These are phyloP conservation scores for Anaeromyces robustus DNA, from an alignment of 192 early-diverging fungal genomes.

Conservation along the genomic window DNA sequence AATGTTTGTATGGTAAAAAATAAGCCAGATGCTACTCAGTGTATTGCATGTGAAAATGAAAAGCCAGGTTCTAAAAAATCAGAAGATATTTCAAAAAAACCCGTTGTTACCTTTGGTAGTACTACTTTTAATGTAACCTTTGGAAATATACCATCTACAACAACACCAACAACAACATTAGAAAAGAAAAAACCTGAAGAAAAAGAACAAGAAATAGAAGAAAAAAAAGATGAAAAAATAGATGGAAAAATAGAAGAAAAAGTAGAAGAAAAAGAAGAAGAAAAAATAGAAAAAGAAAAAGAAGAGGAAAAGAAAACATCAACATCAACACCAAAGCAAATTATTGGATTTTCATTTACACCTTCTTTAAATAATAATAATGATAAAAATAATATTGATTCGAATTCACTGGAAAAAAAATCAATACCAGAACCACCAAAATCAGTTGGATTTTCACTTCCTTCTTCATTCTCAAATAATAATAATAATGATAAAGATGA, in stretches of 20 bases:
- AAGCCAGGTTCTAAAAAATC: background rate
- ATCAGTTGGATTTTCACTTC: too few species aligned
- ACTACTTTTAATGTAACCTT: background rate
- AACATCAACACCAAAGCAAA: too few species aligned
- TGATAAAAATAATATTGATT: too few species aligned
- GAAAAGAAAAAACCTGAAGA: background rate
- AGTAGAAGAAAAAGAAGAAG: background rate
- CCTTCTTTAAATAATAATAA: too few species aligned
- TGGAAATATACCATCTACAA: too few species aligned
- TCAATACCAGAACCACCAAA: too few species aligned
- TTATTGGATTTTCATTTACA: too few species aligned
- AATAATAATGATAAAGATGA: too few species aligned
- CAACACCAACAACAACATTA: background rate
- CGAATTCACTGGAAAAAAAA: too few species aligned
- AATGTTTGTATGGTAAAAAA: background rate
- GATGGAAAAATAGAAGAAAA: background rate
- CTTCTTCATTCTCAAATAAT: too few species aligned
- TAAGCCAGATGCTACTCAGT: background rate
- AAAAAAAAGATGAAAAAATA: background rate
- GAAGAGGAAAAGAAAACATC: background rate
- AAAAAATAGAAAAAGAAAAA: background rate
- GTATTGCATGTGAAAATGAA: background rate
- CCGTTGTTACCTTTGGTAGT: background rate
- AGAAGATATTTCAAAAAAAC: background rate
- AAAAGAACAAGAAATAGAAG: background rate